A percentile compares a stretch with the other conserved stretches of the same genome.
phyloP scores from a whole-genome alignment of 2,329 filamentous ascomycete genomes.

The Waltergamsia citrina region DNA sequence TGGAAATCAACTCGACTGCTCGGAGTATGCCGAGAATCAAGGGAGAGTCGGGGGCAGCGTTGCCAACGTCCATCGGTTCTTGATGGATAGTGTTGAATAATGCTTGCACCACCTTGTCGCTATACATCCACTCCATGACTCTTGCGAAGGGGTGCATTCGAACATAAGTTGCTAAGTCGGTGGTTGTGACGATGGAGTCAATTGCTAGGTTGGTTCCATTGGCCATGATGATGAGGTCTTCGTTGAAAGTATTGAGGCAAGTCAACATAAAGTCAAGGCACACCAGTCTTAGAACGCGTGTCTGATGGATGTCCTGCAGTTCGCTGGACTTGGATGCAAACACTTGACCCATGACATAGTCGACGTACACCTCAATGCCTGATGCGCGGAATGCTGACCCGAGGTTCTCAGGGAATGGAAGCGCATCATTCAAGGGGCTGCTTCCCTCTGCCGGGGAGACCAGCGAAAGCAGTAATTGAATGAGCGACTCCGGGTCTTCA shows the following conservation, averaged over 20 bases:
- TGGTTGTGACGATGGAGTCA: slow-evolving; percentile 64
- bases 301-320: slow-evolving; percentile 56
- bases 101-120: slow-evolving; percentile 73
- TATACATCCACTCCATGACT: slow-evolving; percentile 98
- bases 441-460: slow-evolving; percentile 55
- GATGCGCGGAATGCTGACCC: slow-evolving; percentile 66
- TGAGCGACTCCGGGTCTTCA: slow-evolving; percentile 78
- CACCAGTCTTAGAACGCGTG: slow-evolving; percentile 63
- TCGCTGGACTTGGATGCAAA: slow-evolving; percentile 61
- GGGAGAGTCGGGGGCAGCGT: slow-evolving; percentile 67
- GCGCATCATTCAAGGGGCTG: slow-evolving; percentile 56
- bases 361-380: slow-evolving; percentile 86
- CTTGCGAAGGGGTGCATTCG: slow-evolving; percentile 85
- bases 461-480: slow-evolving; percentile 65
- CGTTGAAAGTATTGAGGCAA: slow-evolving; percentile 83
- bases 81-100: slow-evolving; percentile 75
- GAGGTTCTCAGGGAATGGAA: slow-evolving; percentile 82
- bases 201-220: slow-evolving; percentile 69
- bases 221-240: slow-evolving; percentile 78
- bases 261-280: slow-evolving; percentile 77
- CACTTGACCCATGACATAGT: slow-evolving; percentile 77
- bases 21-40: slow-evolving; percentile 70
- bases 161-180: slow-evolving; percentile 70
- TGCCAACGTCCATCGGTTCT: slow-evolving; percentile 61
- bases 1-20: slow-evolving; percentile 74